Evolutionary conservation across 768 basidiomycete species (phyloP).

Genomic region (Chiua virens): DNA sequence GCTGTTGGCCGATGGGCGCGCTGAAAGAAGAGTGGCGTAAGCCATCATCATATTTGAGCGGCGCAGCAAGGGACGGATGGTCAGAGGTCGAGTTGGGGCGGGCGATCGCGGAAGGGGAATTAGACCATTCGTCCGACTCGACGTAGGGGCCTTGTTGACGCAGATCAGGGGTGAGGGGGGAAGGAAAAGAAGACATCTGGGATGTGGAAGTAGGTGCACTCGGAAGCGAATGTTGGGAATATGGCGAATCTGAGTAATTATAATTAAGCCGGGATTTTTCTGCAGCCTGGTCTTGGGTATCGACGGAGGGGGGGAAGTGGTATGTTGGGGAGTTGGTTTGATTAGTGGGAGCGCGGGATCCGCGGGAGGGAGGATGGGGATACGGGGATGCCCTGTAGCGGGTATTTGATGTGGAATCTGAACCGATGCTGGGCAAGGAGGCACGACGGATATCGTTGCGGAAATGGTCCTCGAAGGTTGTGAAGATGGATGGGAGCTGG

Average conservation of each 20-base stretch:
- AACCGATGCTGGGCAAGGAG: conserved; percentile 60
- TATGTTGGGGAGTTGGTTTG: conserved; percentile 43
- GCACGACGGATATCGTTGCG: conserved; percentile 57
- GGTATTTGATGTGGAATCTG: conserved; percentile 40
- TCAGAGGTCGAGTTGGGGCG: conserved; percentile 69
- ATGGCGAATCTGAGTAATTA: conserved; percentile 44
- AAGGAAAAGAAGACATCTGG: conserved; percentile 49
- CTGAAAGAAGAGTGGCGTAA: conserved; percentile 69
- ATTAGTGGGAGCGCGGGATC: conserved; percentile 45
- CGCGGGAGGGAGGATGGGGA: conserved; percentile 48
- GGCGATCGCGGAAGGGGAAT: conserved; percentile 55
- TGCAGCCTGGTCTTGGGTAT: conserved; percentile 40
- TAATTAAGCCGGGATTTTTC: conserved; percentile 41
- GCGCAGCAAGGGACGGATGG: conserved; percentile 48
- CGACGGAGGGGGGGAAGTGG: conserved; percentile 54
- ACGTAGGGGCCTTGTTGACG: conserved; percentile 42
- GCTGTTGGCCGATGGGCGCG: conserved; percentile 55
- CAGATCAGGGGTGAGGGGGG: conserved; percentile 47
- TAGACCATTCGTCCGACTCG: conserved; percentile 57
- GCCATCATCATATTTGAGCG: conserved; percentile 69
- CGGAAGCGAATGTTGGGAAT: conserved; percentile 50
- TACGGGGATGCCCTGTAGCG: conserved; percentile 59
- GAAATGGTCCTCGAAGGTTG: conserved; percentile 62
- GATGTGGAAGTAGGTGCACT: conserved; percentile 53
- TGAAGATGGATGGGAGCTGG: conserved; percentile 74